Base-by-base conservation (phyloP, 768 basidiomycete species). In the Panellus pusillus region DNA sequence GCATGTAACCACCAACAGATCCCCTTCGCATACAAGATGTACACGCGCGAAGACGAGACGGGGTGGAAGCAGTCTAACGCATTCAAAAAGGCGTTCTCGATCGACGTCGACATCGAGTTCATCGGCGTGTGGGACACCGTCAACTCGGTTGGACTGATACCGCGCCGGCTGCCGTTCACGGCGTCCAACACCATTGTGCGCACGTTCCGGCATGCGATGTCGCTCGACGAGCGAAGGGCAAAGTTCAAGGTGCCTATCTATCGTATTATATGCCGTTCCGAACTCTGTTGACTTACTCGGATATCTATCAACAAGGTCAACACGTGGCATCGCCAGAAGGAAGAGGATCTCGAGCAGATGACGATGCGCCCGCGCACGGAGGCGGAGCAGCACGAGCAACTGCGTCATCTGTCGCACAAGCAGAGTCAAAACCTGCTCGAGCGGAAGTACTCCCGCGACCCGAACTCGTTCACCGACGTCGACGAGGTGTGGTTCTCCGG, bases 61-160 rank as follows among this genome's bases (percentile, higher is more conserved):
- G 76, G 78, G 12, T 77, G 77, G 77, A 68, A 70, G 44, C 74
- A 76, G 71, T 66, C 66, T 6, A 67, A 66, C 27, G 55, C 60
- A 2, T 81, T 80, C 64, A 80, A 78, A 14, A 19, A 69, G 9
- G 69, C 77, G 0, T 80, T 80, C 55, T 79, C 74, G 6, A 69
- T 71, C 18, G 68, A 71, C 29, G 70, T 78, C 1, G 55, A 64
- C 18, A 72, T 81, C 6, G 75, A 81, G 29, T 82, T 82, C 42
- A 66, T 83, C 28, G 81, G 81, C 1, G 74, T 77, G 9, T 81
- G 78, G 79, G 82, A 83, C 59, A 82, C 80, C 0, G 81, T 83
- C 19, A 74, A 74, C n/a, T 80, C 80, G 0, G 80, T 82, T 9
- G 80, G 79, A 9, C 55, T 75, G 17, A 64, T 79, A 53, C 67